phyloP scores from a whole-genome alignment of 2,329 filamentous ascomycete species.

The Pseudogymnoascus sp. region DNA sequence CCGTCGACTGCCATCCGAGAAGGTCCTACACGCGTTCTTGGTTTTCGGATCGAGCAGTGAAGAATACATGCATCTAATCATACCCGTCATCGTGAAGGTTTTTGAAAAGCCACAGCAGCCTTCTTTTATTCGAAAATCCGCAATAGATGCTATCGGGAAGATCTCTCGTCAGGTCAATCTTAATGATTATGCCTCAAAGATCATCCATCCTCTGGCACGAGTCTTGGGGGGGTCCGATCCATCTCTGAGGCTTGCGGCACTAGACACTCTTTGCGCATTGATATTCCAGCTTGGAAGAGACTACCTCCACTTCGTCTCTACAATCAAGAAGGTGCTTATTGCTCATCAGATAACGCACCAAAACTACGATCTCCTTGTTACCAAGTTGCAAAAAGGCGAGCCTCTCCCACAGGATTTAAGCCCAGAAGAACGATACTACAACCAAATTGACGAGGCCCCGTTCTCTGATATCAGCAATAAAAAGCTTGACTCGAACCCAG shows the following conservation, averaged over 20 bases:
- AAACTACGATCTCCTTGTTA: constrained; percentile 88
- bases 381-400: constrained; percentile 90
- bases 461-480: constrained; percentile 82
- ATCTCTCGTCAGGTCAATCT: constrained; percentile 95
- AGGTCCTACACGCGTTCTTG: constrained; percentile 88
- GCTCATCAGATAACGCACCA: constrained; percentile 77
- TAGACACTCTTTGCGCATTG: constrained; percentile 90
- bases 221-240: constrained; percentile 70
- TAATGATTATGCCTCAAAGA: constrained; percentile 92
- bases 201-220: constrained; percentile 86
- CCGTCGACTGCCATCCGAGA: constrained; percentile 76
- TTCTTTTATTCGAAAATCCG: constrained; percentile 70
- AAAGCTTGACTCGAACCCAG: constrained; percentile 94
- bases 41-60: constrained; percentile 94
- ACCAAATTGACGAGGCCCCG: constrained; percentile 71
- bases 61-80: constrained; percentile 98
- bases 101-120: constrained; percentile 88
- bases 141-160: constrained; percentile 91
- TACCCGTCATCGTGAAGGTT: constrained; percentile 87
- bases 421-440: constrained; percentile 72
- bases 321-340: constrained; percentile 81
- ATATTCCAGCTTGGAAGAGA: constrained; percentile 96
- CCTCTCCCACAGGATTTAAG: constrained; percentile 91
- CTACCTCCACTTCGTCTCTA: constrained; percentile 88
- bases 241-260: constrained; percentile 68